A percentile compares a stretch with the other conserved stretches of the same genome.
phyloP scores from a whole-genome alignment of 805 yeast species.

The Teunomyces aglyptinius region DNA sequence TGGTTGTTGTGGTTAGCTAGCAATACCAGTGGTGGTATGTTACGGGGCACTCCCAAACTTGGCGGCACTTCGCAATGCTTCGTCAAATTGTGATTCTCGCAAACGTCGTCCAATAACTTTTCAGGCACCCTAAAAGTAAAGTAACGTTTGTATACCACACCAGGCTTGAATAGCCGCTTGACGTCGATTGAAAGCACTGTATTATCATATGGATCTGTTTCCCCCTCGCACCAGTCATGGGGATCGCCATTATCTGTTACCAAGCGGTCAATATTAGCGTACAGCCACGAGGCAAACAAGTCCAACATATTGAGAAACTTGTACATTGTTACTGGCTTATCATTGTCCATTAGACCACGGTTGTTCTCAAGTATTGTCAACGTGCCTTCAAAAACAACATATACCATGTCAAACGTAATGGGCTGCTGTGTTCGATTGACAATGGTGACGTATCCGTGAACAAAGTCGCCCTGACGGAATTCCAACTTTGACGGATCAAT shows the following conservation, averaged over 20 bases:
- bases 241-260: slow-evolving; percentile 29
- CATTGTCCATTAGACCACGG: slow-evolving; percentile 18
- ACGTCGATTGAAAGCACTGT: slow-evolving; percentile 35
- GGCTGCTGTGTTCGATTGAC: slow-evolving; percentile 29
- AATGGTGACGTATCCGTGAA: slow-evolving; percentile 44
- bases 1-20: slow-evolving; percentile 19
- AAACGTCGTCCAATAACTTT: slow-evolving; percentile 38
- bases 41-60: slow-evolving; percentile 32
- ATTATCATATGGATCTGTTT: slow-evolving; percentile 41
- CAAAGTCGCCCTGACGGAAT: slow-evolving; percentile 40
- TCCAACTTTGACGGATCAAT: slow-evolving; percentile 33
- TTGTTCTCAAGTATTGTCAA: slow-evolving; percentile 25
- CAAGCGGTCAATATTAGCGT: slow-evolving; percentile 41
- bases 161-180: slow-evolving; percentile 36
- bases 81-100: slow-evolving; percentile 34
- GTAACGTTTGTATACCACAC: slow-evolving; percentile 38
- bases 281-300: slow-evolving; percentile 44
- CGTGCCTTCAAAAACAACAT: slow-evolving; percentile 42
- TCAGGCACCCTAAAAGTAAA: slow-evolving; percentile 43
- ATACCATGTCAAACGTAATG: slow-evolving; percentile 43
- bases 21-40: slow-evolving; percentile 23
- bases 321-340: slow-evolving; percentile 27
- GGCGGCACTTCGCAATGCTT: slow-evolving; percentile 39
- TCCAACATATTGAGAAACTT: slow-evolving; percentile 44
- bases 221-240: slow-evolving; percentile 44